Base-by-base conservation (phyloP, 2,329 filamentous ascomycete genomes). In the Didymella sp. region DNA sequence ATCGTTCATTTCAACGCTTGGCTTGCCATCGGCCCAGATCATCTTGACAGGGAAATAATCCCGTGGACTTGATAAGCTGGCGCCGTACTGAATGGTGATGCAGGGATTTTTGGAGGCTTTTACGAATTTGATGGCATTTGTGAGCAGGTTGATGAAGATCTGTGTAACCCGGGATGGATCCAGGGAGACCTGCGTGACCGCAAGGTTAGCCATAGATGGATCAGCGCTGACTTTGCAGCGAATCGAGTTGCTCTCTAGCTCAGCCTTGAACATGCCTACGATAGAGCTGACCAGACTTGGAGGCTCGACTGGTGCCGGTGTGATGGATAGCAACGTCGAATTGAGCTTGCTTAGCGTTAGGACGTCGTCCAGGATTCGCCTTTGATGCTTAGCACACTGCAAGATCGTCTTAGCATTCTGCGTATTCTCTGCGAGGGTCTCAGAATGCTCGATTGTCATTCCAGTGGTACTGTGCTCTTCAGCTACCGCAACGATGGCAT, bases 131-230 rank as follows among this genome's bases (percentile, higher is more conserved):
- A 76, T 71, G 4, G 66, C 69, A 40, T 76, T 76, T 2, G 89
- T 91, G 19, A 93, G 77, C 3, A 93, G 79, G 68, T 92, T 93
- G 5, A 88, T 91, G 31, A 93, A 85, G 56, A 96, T 92, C 68
- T 96, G 92, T 1, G 76, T 68, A 3, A 79, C 60, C 27, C 78
- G 69, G 33, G 70, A 76, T 0, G 76, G 72, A 56, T 80, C 78
- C 0, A 80, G 61, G 17, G 77, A 66, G 4, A 79, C 66, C 53
- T 72, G 73, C 22, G 76, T 69, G 15, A 78, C 63, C 2, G 60
- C 59, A 6, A 78, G 61, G 3, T 71, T 57, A 6, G 63, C 37
- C 31, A 77, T 69, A 0, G 76, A 76, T 2, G 64, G 57, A 30
- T 78, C 76, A 6, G 76, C 59, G 28, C 59, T 48, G 2, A 75